Evolutionary conservation across 148 eudicot species (phyloP).

Genomic region (Camellia lanceoleosa): DNA sequence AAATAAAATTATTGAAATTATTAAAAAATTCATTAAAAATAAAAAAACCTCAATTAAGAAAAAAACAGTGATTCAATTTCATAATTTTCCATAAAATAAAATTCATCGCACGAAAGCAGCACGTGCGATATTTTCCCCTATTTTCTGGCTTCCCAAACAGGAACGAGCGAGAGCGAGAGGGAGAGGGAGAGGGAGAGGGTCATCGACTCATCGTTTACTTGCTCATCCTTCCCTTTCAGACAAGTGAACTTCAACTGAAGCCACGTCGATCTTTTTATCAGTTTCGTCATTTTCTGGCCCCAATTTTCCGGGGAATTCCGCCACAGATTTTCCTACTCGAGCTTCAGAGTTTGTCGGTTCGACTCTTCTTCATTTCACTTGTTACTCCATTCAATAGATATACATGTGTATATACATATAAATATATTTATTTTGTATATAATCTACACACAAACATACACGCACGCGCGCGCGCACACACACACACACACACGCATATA

Average conservation of each 20-base stretch:
- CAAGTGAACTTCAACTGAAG: background rate
- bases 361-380: background rate
- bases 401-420: background rate
- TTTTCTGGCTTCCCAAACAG: constrained; percentile 2
- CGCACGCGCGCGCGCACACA: no score
- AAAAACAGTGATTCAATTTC: no score
- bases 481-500: background rate
- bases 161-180: no score
- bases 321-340: constrained; percentile 34
- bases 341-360: constrained; percentile 22
- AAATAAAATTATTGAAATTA: no score
- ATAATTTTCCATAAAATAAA: no score
- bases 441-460: background rate
- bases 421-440: background rate
- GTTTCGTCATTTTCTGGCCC: constrained; percentile 19
- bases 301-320: constrained; percentile 23
- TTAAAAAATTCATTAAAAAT: no score
- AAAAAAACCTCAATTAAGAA: no score
- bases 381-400: background rate
- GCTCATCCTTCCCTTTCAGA: background rate
- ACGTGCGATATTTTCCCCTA: no score
- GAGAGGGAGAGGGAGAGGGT: background rate
- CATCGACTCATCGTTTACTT: background rate
- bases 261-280: constrained; percentile 10
- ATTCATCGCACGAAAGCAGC: no score